Percentiles rank a stretch among this genome's conserved stretches.
These are phyloP conservation scores for Cladophialophora chaetospira DNA, from an alignment of 2,329 filamentous ascomycete species.

Conservation along the genomic window DNA sequence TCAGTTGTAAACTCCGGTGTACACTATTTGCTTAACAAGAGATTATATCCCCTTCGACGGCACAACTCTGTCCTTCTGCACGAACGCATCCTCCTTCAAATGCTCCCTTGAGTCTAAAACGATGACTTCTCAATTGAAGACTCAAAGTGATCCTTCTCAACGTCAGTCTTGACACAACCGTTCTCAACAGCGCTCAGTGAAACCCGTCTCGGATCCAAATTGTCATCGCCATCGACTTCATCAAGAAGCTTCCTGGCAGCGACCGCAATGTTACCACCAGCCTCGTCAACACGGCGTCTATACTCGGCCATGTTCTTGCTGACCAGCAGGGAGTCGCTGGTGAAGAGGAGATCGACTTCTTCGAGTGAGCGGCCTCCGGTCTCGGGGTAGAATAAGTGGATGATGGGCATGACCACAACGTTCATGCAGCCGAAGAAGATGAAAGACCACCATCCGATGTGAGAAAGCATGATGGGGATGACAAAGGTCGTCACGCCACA, in stretches of 20 bases:
- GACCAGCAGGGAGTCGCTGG: slow-evolving; percentile 38
- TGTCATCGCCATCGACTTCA: slow-evolving; percentile 35
- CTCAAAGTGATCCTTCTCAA: slow-evolving; percentile 12
- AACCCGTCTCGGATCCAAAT: slow-evolving; percentile 27
- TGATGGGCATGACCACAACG: slow-evolving; percentile 52
- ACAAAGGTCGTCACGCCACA: slow-evolving; percentile 39
- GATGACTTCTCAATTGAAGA: slow-evolving; percentile 11
- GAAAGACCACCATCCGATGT: slow-evolving; percentile 47
- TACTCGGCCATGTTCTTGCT: slow-evolving; percentile 39
- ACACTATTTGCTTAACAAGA: background rate
- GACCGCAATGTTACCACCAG: slow-evolving; percentile 37
- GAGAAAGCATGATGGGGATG: slow-evolving; percentile 45
- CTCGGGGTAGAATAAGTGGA: slow-evolving; percentile 59
- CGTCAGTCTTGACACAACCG: slow-evolving; percentile 8
- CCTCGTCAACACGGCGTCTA: slow-evolving; percentile 35
- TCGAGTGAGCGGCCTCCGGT: slow-evolving; percentile 49
- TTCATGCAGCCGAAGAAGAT: slow-evolving; percentile 48
- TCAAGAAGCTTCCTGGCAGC: slow-evolving; percentile 37
- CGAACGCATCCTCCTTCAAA: background rate
- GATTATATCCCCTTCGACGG: background rate
- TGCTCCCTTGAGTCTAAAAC: background rate
- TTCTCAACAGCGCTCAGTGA: slow-evolving; percentile 14
- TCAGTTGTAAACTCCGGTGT: background rate
- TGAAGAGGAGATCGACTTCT: slow-evolving; percentile 49
- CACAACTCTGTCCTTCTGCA: background rate